Percentiles rank a stretch among this genome's conserved stretches.
These are phyloP conservation scores for Monosporascus sp. DNA, from an alignment of 2,329 filamentous ascomycete species.

Conservation along the genomic window DNA sequence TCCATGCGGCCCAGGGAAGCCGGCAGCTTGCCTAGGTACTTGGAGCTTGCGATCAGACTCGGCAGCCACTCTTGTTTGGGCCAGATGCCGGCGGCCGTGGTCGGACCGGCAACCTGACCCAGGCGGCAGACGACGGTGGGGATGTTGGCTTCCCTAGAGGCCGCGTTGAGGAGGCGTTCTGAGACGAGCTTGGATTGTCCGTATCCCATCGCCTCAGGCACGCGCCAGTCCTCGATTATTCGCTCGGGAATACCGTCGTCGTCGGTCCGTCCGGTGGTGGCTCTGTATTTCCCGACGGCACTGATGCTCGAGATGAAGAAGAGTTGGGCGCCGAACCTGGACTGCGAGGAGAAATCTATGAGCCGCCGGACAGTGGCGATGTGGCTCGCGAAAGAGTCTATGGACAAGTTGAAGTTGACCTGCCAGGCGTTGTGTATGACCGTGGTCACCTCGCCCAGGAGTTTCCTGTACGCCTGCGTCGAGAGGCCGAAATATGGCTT, in stretches of 20 bases:
- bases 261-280: background rate
- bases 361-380: slow-evolving; percentile 7
- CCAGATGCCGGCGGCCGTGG: slow-evolving; percentile 10
- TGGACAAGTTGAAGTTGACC: slow-evolving; percentile 18
- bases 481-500: slow-evolving; percentile 13
- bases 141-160: slow-evolving; percentile 9
- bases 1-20: slow-evolving; percentile 9
- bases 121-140: slow-evolving; percentile 11
- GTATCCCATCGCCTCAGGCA: slow-evolving; percentile 8
- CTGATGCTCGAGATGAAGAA: slow-evolving; percentile 17
- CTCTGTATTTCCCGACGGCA: slow-evolving; percentile 5
- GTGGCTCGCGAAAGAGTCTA: slow-evolving; percentile 11
- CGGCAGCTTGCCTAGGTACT: slow-evolving; percentile 16
- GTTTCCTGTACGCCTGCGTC: slow-evolving; percentile 2
- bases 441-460: slow-evolving; percentile 7
- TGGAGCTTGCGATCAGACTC: slow-evolving; percentile 17
- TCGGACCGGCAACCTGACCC: slow-evolving; percentile 17
- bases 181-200: slow-evolving; percentile 18
- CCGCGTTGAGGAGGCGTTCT: slow-evolving; percentile 14
- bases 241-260: slow-evolving; percentile 3
- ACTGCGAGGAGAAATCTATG: slow-evolving; percentile 13
- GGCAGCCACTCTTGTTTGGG: slow-evolving; percentile 18
- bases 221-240: slow-evolving; percentile 10
- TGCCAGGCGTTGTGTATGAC: slow-evolving; percentile 16
- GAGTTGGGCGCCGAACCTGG: slow-evolving; percentile 8